Percentiles rank a stretch among this genome's conserved stretches.
phyloP scores from a whole-genome alignment of 1,139 yeast genomes.

The Diutina ranongensis region DNA sequence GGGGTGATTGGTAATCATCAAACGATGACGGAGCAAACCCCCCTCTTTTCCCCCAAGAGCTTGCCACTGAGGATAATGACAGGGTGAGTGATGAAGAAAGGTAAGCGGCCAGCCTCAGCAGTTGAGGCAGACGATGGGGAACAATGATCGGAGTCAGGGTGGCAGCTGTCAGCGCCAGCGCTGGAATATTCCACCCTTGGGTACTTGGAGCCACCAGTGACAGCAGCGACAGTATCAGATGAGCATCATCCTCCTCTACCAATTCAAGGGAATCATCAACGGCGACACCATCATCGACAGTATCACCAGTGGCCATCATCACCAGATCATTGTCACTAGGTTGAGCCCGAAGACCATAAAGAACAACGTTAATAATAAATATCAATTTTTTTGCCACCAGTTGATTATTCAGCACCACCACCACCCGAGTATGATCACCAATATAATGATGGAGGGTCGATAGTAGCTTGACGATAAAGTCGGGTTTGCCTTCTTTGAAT shows the following conservation, averaged over 20 bases:
- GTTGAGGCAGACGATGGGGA: conserved; percentile 3
- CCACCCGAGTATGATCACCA: conserved; percentile 34
- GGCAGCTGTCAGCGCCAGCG: conserved; percentile 2
- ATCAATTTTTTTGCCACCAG: conserved; percentile 49
- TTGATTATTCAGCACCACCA: conserved; percentile 49
- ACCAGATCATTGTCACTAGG: neutral
- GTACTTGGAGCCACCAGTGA: neutral
- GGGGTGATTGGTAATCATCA: neutral
- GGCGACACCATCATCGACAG: conserved; percentile 31
- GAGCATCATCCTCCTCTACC: neutral
- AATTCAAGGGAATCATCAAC: neutral
- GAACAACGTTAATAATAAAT: conserved; percentile 27
- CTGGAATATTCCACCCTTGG: conserved; percentile 6
- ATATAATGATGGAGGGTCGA: neutral
- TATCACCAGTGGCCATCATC: neutral
- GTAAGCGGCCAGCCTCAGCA: conserved; percentile 15
- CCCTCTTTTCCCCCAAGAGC: neutral
- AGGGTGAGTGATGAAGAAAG: conserved; percentile 32
- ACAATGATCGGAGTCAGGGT: conserved; percentile 5
- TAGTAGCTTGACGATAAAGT: conserved; percentile 6
- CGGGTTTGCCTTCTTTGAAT: conserved; percentile 34
- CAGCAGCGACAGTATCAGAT: neutral
- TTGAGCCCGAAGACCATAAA: conserved; percentile 28
- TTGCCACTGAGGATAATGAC: conserved; percentile 22
- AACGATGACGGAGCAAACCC: neutral